Base-by-base conservation (phyloP, 129 eudicot genomes). In the Chrysanthemum makinoi region DNA sequence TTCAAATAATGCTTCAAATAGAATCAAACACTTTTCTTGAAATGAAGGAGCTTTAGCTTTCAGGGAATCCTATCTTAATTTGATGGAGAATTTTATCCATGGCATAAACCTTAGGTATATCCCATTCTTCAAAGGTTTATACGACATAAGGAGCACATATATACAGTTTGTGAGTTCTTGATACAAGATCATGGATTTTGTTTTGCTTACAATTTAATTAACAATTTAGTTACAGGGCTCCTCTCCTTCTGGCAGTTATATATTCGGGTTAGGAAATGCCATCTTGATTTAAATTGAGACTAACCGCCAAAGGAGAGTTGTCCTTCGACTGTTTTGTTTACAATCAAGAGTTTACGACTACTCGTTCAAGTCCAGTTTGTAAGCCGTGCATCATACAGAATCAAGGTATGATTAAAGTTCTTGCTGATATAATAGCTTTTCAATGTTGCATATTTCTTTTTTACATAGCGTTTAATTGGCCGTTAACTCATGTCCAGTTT, bases 221-320 rank as follows among this genome's bases (percentile, higher is more conserved):
- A 78, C 82, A 53, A 84, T 79, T 35, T 64, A 76, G 93, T 82
- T 76, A 15, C 11, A 76, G 86, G 88, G 88, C 82, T 61, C 50
- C 88, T 72, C 86, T 83, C 80, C 79, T 72, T 49, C 70, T 82
- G 91, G 87, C 91, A 83, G 85, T 35, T 81, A 15, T 28, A 70
- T 71, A 43, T 24, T 17, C 8, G n/a, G 66, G 59, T 55, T 63
- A 11, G 24, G 44, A 12, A 58, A 54, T 2, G 20, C 49, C 49
- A 13, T 63, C 51, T 68, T 57, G 59, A 67, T 69, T 39, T 24
- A 51, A 65, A 35, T 74, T 49, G 60, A 58, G 65, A 67, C 6
- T 55, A 69, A 50, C 84, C 59, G 91, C 88, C 91, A 86, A 83
- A 86, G 91, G 91, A 86, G 91, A 86, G 91, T 86, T 86, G 91